Conservation (phyloP, 768 basidiomycete genomes). For the Hydnomerulius pinastri region DNA sequence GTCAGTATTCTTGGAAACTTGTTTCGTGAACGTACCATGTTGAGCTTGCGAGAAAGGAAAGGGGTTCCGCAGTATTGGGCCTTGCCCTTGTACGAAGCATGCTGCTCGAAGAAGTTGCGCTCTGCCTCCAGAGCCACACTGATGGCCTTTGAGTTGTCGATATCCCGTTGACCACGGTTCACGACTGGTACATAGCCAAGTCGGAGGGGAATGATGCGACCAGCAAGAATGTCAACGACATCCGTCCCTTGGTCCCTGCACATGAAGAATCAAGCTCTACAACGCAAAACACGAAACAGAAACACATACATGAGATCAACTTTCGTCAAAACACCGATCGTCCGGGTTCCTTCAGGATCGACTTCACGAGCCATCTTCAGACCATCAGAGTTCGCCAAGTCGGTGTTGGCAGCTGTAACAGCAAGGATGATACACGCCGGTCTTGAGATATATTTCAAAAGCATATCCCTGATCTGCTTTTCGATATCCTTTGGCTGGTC, state of each 20-base stretch:
- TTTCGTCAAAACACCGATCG: conserved; percentile 98
- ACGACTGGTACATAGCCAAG: conserved; percentile 98
- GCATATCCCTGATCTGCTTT: conserved; percentile 96
- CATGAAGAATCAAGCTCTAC: conserved; percentile 9
- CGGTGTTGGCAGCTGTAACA: conserved; percentile 93
- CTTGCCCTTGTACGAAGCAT: conserved; percentile 90
- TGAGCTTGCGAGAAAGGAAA: conserved; percentile 92
- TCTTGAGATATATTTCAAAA: conserved; percentile 92
- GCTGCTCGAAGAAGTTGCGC: conserved; percentile 92
- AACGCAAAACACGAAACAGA: background rate
- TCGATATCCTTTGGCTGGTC: conserved; percentile 98
- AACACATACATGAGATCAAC: conserved; percentile 90
- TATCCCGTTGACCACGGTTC: conserved; percentile 97
- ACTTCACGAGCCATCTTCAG: conserved; percentile 95
- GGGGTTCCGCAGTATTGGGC: conserved; percentile 97
- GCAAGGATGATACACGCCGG: conserved; percentile 96
- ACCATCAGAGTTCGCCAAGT: conserved; percentile 98
- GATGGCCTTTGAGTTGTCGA: conserved; percentile 88
- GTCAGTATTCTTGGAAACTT: background rate
- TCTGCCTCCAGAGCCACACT: conserved; percentile 84
- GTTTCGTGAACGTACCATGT: conserved; percentile 61
- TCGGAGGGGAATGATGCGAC: conserved; percentile 93
- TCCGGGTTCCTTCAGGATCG: conserved; percentile 94
- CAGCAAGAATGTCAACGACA: conserved; percentile 98
- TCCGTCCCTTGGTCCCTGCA: conserved; percentile 94